phyloP scores from a whole-genome alignment of 768 basidiomycete genomes.

The Stropharia rugosoannulata region DNA sequence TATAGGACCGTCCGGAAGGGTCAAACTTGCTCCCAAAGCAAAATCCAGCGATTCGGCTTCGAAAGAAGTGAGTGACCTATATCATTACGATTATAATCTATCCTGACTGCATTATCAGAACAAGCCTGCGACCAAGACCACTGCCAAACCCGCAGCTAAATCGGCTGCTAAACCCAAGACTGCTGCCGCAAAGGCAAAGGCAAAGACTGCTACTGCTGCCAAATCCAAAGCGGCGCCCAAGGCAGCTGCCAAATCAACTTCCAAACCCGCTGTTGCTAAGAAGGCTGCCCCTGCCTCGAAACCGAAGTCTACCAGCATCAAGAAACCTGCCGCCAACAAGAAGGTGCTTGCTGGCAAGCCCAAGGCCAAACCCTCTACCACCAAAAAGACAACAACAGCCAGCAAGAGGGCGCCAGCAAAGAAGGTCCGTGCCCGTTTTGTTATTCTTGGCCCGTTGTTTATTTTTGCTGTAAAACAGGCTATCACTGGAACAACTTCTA shows the following conservation, averaged over 20 bases:
- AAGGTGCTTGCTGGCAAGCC: constrained; percentile 37
- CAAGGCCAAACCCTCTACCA: constrained; percentile 33
- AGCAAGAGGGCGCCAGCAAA: constrained; percentile 39
- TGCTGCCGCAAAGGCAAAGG: constrained; percentile 25
- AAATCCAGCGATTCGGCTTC: constrained; percentile 35
- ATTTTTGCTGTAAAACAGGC: constrained; percentile 25
- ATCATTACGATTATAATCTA: constrained; percentile 8
- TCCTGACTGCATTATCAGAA: constrained; percentile 22
- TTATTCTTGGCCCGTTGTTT: constrained; percentile 1
- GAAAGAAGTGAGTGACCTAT: constrained; percentile 36
- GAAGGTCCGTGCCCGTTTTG: constrained; percentile 29
- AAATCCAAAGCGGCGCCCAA: constrained; percentile 16
- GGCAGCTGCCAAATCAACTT: constrained; percentile 20
- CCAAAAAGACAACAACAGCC: constrained; percentile 36
- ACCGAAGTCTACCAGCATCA: constrained; percentile 13
- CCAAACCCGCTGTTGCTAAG: constrained; percentile 21
- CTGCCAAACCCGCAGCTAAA: constrained; percentile 26
- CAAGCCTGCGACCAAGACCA: constrained; percentile 29
- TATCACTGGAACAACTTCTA: constrained; percentile 39
- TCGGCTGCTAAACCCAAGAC: constrained; percentile 37
- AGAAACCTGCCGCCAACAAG: constrained; percentile 27
- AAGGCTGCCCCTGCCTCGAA: constrained; percentile 23
- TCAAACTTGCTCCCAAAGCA: constrained; percentile 64
- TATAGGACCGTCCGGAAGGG: constrained; percentile 67
- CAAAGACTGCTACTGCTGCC: constrained; percentile 18